A percentile compares a stretch with the other conserved stretches of the same genome.
Conservation (phyloP, 2,329 filamentous ascomycete species). For the Tricladium varicosporioides region DNA sequence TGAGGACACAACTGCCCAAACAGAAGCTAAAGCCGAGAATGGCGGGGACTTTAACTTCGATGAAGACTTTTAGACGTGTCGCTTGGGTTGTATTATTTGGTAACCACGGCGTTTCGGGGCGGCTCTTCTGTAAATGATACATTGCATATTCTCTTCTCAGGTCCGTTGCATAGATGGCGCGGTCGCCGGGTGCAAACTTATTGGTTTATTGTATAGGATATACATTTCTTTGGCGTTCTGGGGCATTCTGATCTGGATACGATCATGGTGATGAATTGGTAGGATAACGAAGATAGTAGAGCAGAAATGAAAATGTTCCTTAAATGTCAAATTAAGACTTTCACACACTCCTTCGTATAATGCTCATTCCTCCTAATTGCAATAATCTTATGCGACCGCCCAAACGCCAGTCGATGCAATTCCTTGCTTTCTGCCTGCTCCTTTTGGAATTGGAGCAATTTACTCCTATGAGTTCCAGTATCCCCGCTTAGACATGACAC, state of each 20-base stretch:
- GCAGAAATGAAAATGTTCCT: slow-evolving; percentile 19
- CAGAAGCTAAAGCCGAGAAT: slow-evolving; percentile 54
- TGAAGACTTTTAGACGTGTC: slow-evolving; percentile 80
- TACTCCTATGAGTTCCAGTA: too few species aligned
- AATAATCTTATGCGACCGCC: slow-evolving; percentile 6
- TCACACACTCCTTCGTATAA: background rate
- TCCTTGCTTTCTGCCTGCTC: too few species aligned
- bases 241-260: slow-evolving; percentile 18
- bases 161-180: slow-evolving; percentile 31
- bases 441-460: too few species aligned
- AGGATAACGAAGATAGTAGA: slow-evolving; percentile 16
- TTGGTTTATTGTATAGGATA: slow-evolving; percentile 18
- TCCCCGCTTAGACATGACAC: too few species aligned
- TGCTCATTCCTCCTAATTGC: background rate
- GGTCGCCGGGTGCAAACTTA: slow-evolving; percentile 27
- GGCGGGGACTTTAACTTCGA: slow-evolving; percentile 88
- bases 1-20: slow-evolving; percentile 44
- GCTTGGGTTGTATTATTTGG: slow-evolving; percentile 5
- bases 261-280: slow-evolving; percentile 12
- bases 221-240: slow-evolving; percentile 26
- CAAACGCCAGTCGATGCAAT: slow-evolving; percentile 13
- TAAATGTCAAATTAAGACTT: background rate
- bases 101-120: slow-evolving; percentile 13
- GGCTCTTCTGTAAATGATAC: slow-evolving; percentile 22
- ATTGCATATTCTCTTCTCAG: slow-evolving; percentile 18